A percentile compares a stretch with the other conserved stretches of the same genome.
Evolutionary conservation across 129 eudicot species (phyloP).

Genomic region (Lonicera japonica): DNA sequence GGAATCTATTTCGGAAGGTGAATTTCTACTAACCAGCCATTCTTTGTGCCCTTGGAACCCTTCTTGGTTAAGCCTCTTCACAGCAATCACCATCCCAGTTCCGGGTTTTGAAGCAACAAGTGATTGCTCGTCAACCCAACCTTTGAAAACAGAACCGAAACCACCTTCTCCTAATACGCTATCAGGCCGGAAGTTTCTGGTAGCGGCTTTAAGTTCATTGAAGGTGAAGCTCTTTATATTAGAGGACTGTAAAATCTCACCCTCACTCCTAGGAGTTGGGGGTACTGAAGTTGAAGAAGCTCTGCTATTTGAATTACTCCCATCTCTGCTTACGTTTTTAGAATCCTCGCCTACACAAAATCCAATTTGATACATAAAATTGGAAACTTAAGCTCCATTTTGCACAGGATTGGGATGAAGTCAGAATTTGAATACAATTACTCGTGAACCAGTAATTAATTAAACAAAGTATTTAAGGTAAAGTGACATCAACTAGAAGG

Average conservation of each 20-base stretch:
- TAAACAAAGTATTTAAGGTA: too few species aligned
- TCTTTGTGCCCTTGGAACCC: slow-evolving; percentile 88
- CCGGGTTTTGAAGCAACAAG: slow-evolving; percentile 67
- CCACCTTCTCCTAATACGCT: slow-evolving; percentile 85
- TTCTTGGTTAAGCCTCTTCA: slow-evolving; percentile 75
- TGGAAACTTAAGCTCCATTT: too few species aligned
- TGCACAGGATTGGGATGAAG: neutral
- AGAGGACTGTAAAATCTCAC: slow-evolving; percentile 61
- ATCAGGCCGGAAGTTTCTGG: slow-evolving; percentile 78
- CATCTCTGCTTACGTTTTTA: slow-evolving; percentile 41
- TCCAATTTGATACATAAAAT: neutral
- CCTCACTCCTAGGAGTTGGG: slow-evolving; percentile 69
- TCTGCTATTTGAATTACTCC: slow-evolving; percentile 51
- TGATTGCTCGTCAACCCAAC: slow-evolving; percentile 79
- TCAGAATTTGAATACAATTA: too few species aligned
- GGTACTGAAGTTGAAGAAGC: slow-evolving; percentile 47
- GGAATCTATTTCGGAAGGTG: too few species aligned
- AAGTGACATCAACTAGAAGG: too few species aligned
- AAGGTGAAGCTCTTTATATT: slow-evolving; percentile 65
- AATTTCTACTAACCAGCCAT: slow-evolving; percentile 62
- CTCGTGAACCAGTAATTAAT: too few species aligned
- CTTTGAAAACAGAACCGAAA: slow-evolving; percentile 83
- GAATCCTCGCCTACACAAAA: slow-evolving; percentile 35
- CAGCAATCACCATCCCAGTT: slow-evolving; percentile 62
- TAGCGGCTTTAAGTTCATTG: slow-evolving; percentile 52